phyloP scores from a whole-genome alignment of 129 eudicot species.

The Glebionis coronaria region DNA sequence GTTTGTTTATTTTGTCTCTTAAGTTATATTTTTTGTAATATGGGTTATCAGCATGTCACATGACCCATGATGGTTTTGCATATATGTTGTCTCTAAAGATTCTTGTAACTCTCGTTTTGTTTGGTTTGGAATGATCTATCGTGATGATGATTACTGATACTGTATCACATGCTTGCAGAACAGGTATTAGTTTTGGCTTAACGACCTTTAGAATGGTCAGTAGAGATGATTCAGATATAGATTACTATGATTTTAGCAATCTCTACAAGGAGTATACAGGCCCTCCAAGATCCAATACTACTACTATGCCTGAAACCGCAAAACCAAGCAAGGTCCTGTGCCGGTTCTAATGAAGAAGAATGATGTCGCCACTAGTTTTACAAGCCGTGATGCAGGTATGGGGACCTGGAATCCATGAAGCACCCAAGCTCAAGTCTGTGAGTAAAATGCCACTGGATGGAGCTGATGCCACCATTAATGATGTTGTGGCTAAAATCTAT shows the following conservation, averaged over 20 bases:
- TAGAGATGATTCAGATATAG: slow-evolving; percentile 68
- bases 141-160: slow-evolving; percentile 10
- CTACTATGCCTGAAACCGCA: slow-evolving; percentile 38
- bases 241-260: slow-evolving; percentile 94
- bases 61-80: no score
- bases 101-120: no score
- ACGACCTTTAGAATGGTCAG: slow-evolving; percentile 38
- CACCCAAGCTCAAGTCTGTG: slow-evolving; percentile 6
- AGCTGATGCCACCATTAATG: neutral
- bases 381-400: slow-evolving; percentile 99
- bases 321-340: slow-evolving; percentile 55
- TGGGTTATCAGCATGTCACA: no score
- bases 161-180: slow-evolving; percentile 7
- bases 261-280: slow-evolving; percentile 96
- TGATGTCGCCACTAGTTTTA: slow-evolving; percentile 98
- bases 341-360: slow-evolving; percentile 79
- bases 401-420: slow-evolving; percentile 30
- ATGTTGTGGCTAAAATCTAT: neutral
- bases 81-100: no score
- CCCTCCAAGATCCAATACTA: slow-evolving; percentile 56
- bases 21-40: no score
- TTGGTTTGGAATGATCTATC: neutral
- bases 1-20: no score
- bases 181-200: slow-evolving; percentile 29
- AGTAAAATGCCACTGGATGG: neutral